phyloP scores from a whole-genome alignment of 345 rosid species.

The Ricinus communis region DNA sequence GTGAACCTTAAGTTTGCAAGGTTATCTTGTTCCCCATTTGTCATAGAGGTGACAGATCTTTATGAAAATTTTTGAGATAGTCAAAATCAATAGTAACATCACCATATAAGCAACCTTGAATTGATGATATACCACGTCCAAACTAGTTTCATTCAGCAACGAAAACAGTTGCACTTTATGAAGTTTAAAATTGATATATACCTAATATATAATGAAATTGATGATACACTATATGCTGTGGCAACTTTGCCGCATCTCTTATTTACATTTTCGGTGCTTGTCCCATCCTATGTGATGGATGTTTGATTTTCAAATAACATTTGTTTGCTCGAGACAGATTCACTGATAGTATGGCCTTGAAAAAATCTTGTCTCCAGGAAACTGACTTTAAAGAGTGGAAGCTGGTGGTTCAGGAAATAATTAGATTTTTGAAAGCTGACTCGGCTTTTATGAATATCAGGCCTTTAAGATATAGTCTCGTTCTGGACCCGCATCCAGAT shows the following conservation, averaged over 20 bases:
- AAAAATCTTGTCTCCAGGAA: slow-evolving; percentile 62
- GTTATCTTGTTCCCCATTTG: not conserved
- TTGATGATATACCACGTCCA: not conserved
- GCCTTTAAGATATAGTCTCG: slow-evolving; percentile 90
- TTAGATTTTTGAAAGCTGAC: slow-evolving; percentile 93
- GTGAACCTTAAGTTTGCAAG: not conserved
- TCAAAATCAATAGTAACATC: not conserved
- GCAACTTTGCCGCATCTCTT: not conserved
- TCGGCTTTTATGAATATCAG: slow-evolving; percentile 89
- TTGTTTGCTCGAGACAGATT: slow-evolving; percentile 16
- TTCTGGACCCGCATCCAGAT: slow-evolving; percentile 74
- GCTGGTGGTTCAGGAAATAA: slow-evolving; percentile 92
- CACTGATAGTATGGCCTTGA: slow-evolving; percentile 19
- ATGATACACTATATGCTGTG: not conserved
- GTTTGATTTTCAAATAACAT: slow-evolving; percentile 10
- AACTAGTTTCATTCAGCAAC: not conserved
- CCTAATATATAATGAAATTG: not conserved
- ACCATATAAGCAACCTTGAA: not conserved
- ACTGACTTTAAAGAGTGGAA: slow-evolving; percentile 96
- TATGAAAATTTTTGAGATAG: not conserved
- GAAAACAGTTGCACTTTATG: not conserved
- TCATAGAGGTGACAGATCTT: not conserved
- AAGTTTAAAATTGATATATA: not conserved
- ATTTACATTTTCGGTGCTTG: not conserved
- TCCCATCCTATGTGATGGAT: not conserved